A percentile compares a stretch with the other conserved stretches of the same genome.
Conservation (phyloP, 176 grass and related monocot genomes). For the Elaeis guineensis region DNA sequence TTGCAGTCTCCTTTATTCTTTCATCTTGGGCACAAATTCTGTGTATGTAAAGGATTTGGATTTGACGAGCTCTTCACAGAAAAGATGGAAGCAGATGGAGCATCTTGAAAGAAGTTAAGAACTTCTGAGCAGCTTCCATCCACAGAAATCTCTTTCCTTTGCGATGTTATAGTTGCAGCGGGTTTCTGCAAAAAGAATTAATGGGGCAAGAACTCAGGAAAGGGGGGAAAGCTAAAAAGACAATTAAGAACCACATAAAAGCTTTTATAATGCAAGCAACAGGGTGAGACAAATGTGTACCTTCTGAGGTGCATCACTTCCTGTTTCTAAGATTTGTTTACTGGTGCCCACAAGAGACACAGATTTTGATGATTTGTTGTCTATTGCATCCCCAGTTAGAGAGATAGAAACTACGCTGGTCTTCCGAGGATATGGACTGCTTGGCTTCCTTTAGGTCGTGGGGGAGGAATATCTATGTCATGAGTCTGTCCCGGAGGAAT, state of each 20-base stretch:
- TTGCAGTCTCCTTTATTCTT: not conserved
- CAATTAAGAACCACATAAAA: too few species aligned
- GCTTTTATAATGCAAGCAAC: too few species aligned
- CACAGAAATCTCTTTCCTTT: slow-evolving; percentile 9
- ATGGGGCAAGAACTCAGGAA: too few species aligned
- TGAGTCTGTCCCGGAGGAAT: slow-evolving; percentile 57
- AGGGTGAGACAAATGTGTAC: not conserved
- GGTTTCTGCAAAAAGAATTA: not conserved
- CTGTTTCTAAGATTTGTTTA: not conserved
- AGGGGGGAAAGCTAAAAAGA: not conserved
- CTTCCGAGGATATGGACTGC: slow-evolving; percentile 82
- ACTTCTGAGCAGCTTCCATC: slow-evolving; percentile 10
- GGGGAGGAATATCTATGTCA: slow-evolving; percentile 94
- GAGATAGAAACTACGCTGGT: slow-evolving; percentile 19
- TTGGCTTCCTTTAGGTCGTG: slow-evolving; percentile 94
- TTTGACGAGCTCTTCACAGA: too few species aligned
- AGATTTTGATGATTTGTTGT: slow-evolving; percentile 20
- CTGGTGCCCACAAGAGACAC: not conserved
- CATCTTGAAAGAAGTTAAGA: slow-evolving; percentile 1
- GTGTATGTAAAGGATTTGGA: not conserved
- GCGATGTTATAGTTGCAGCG: not conserved
- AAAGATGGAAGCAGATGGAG: too few species aligned
- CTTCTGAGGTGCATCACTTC: slow-evolving; percentile 1
- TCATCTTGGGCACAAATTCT: not conserved
- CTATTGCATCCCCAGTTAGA: slow-evolving; percentile 24